Percentiles rank a stretch among this genome's conserved stretches.
Evolutionary conservation across 1,284 basidiomycete genomes (phyloP).

Genomic region (Rhizoctonia solani): DNA sequence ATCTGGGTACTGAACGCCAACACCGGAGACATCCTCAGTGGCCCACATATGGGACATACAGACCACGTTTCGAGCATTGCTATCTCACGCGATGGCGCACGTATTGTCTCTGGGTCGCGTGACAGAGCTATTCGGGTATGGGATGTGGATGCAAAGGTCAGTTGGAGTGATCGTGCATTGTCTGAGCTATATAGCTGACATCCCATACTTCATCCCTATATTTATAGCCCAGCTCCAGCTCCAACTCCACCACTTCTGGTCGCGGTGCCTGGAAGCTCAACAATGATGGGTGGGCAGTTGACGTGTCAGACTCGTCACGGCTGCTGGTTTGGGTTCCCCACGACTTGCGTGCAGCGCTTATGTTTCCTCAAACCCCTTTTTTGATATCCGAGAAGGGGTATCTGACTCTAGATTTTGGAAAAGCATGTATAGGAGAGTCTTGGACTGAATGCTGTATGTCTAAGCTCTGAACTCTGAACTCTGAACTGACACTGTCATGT

Average conservation of each 20-base stretch:
- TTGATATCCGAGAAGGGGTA: not conserved
- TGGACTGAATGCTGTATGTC: no score
- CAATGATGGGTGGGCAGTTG: not conserved
- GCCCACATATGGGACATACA: slow-evolving; percentile 11
- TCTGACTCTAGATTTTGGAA: not conserved
- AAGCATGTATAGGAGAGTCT: not conserved
- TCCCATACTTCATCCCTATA: not conserved
- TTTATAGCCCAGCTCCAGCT: no score
- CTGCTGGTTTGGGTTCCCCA: not conserved
- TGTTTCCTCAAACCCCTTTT: not conserved
- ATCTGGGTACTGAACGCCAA: no score
- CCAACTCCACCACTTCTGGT: not conserved
- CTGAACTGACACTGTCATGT: no score
- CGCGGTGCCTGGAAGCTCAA: slow-evolving; percentile 26
- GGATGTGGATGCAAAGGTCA: not conserved
- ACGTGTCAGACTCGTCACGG: not conserved
- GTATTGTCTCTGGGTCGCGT: slow-evolving; percentile 13
- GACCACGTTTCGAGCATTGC: not conserved
- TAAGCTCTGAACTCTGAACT: no score
- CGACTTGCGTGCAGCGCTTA: not conserved
- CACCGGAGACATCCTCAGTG: no score
- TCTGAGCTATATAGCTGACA: not conserved
- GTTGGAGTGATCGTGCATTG: not conserved
- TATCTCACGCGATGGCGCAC: slow-evolving; percentile 13
- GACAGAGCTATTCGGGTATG: no score